These are phyloP conservation scores for Lathyrus aphaca DNA, from an alignment of 306 rosid species.

Conservation along the genomic window DNA sequence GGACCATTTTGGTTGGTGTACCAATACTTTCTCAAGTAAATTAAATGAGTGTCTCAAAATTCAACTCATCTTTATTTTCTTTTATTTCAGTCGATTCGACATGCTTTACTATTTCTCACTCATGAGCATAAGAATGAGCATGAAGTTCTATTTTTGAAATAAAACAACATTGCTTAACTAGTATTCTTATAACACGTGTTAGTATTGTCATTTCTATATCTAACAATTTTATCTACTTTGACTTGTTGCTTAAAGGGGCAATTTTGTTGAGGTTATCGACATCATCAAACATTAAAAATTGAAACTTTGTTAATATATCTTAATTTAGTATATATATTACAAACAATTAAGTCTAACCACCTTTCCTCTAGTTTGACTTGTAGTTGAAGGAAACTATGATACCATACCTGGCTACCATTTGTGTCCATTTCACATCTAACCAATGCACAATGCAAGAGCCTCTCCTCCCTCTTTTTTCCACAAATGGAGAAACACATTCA, in stretches of 20 bases:
- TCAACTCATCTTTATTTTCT: too few relatives aligned
- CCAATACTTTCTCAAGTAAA: too few relatives aligned
- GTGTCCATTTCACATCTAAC: conserved; percentile 10
- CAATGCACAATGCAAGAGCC: conserved; percentile 43
- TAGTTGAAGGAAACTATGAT: conserved; percentile 23
- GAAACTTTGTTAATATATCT: conserved; percentile 7
- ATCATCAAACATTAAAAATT: not conserved
- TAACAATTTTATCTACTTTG: not conserved
- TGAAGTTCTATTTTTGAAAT: too few relatives aligned
- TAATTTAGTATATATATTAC: not conserved
- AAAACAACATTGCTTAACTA: too few relatives aligned
- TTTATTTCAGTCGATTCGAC: too few relatives aligned
- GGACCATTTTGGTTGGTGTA: too few relatives aligned
- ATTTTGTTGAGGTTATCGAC: not conserved
- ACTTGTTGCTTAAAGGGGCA: not conserved
- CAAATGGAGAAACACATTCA: conserved; percentile 36
- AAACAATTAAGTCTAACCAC: conserved; percentile 1
- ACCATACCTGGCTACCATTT: not conserved
- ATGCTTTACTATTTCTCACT: too few relatives aligned
- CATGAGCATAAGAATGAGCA: too few relatives aligned
- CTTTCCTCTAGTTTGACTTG: conserved; percentile 47
- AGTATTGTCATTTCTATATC: not conserved
- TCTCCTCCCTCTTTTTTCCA: conserved; percentile 37
- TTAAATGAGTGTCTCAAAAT: too few relatives aligned
- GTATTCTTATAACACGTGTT: too few relatives aligned